Percentiles rank a stretch among this genome's conserved stretches.
phyloP scores from a whole-genome alignment of 192 early-diverging fungal species.

The Entomortierella beljakovae region DNA sequence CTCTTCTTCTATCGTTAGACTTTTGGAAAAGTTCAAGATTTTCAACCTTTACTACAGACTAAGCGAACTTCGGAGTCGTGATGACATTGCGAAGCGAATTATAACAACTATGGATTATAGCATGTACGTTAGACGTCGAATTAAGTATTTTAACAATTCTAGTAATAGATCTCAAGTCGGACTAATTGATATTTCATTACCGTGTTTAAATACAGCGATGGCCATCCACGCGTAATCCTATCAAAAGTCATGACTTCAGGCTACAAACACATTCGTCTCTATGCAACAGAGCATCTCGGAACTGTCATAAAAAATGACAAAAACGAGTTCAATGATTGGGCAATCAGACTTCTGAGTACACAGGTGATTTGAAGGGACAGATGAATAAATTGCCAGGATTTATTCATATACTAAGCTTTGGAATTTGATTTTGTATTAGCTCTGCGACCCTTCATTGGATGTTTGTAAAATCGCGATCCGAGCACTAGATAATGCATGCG shows the following conservation, averaged over 20 bases:
- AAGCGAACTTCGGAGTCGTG: conserved; percentile 79
- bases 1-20: conserved; percentile 12
- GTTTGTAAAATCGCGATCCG: conserved; percentile 77
- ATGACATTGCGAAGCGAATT: conserved; percentile 81
- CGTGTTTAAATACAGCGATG: conserved; percentile 65
- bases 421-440: conserved; percentile 34
- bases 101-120: conserved; percentile 81
- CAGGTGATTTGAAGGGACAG: conserved; percentile 55
- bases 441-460: conserved; percentile 81
- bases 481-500: conserved; percentile 77
- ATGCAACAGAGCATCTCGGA: conserved; percentile 79
- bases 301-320: conserved; percentile 66
- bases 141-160: too few relatives aligned
- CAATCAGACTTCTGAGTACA: conserved; percentile 73
- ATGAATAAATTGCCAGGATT: background rate
- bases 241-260: conserved; percentile 89
- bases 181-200: too few relatives aligned
- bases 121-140: too few relatives aligned
- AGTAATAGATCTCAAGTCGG: background rate
- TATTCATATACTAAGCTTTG: background rate
- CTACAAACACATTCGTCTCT: conserved; percentile 82
- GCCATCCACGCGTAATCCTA: conserved; percentile 81
- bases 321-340: conserved; percentile 78
- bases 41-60: conserved; percentile 84
- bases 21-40: conserved; percentile 82